These are phyloP conservation scores for Elsinoe perseae DNA, from an alignment of 2,329 filamentous ascomycete genomes.

Conservation along the genomic window DNA sequence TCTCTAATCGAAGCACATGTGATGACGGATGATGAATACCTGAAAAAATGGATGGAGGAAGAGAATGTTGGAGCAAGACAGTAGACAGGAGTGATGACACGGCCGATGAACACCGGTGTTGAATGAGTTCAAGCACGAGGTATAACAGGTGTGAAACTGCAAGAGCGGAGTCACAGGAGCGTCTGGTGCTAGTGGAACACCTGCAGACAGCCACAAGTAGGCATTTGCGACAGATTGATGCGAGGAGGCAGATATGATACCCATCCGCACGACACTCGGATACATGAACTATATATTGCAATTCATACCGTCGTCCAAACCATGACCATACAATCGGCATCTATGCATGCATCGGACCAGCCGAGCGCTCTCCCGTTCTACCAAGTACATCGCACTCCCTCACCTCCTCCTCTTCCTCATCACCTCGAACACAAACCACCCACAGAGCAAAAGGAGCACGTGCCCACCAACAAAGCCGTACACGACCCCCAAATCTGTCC, in stretches of 20 bases:
- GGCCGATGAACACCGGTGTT: no score
- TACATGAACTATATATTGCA: neutral
- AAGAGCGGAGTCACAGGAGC: no score
- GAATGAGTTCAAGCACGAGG: neutral
- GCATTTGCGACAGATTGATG: no score
- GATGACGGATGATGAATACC: no score
- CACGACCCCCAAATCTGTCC: slow-evolving; percentile 49
- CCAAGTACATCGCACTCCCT: neutral
- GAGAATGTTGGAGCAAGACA: neutral
- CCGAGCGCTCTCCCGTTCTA: neutral
- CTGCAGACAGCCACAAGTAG: no score
- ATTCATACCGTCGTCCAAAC: neutral
- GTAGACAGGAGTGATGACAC: neutral
- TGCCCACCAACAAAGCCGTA: slow-evolving; percentile 56
- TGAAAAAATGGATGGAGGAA: neutral
- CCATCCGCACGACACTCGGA: neutral
- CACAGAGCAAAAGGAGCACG: slow-evolving; percentile 37
- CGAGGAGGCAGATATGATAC: neutral
- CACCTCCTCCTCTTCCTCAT: neutral
- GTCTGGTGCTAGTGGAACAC: no score
- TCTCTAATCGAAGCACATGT: no score
- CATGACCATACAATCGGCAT: neutral
- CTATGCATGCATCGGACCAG: neutral
- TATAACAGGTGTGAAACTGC: neutral
- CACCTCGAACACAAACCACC: neutral